Percentiles rank a stretch among this genome's conserved stretches.
phyloP scores from a whole-genome alignment of 2,329 filamentous ascomycete genomes.

The Aspergillus fumigatiaffinis region DNA sequence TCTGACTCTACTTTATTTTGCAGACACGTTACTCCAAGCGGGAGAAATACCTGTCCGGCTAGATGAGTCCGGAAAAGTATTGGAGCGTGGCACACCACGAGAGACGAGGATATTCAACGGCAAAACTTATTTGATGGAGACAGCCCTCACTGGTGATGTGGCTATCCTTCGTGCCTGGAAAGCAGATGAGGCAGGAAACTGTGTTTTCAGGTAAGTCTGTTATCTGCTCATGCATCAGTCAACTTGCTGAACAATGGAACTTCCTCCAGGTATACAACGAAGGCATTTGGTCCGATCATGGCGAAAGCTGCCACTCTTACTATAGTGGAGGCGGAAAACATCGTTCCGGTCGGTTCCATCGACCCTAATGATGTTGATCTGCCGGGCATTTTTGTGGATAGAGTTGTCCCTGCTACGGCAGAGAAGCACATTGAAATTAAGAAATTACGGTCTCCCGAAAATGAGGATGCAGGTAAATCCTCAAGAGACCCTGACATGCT shows the following conservation, averaged over 20 bases:
- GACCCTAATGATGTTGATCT: conserved; percentile 71
- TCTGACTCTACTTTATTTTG: not conserved
- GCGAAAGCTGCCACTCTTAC: conserved; percentile 74
- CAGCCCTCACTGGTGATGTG: conserved; percentile 69
- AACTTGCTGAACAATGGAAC: conserved; percentile 6
- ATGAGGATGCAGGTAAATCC: conserved; percentile 36
- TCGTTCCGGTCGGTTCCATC: conserved; percentile 70
- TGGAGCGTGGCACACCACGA: conserved; percentile 61
- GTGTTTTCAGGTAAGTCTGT: conserved; percentile 62
- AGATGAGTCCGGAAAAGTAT: conserved; percentile 78
- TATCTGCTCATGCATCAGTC: conserved; percentile 24
- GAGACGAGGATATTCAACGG: conserved; percentile 72
- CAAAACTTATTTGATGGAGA: conserved; percentile 72
- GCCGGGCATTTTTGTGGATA: conserved; percentile 77
- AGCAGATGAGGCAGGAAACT: conserved; percentile 73
- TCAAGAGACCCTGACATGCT: conserved; percentile 29
- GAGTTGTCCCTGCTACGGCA: conserved; percentile 70
- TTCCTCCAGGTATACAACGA: conserved; percentile 59
- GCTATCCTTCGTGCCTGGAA: conserved; percentile 75
- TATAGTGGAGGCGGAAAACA: conserved; percentile 82
- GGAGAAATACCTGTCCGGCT: conserved; percentile 63
- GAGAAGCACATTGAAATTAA: conserved; percentile 69
- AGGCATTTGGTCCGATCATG: conserved; percentile 72
- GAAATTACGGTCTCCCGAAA: conserved; percentile 49
- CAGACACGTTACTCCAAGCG: conserved; percentile 37